phyloP scores from a whole-genome alignment of 331 rosid species.

The Acacia concinna region DNA sequence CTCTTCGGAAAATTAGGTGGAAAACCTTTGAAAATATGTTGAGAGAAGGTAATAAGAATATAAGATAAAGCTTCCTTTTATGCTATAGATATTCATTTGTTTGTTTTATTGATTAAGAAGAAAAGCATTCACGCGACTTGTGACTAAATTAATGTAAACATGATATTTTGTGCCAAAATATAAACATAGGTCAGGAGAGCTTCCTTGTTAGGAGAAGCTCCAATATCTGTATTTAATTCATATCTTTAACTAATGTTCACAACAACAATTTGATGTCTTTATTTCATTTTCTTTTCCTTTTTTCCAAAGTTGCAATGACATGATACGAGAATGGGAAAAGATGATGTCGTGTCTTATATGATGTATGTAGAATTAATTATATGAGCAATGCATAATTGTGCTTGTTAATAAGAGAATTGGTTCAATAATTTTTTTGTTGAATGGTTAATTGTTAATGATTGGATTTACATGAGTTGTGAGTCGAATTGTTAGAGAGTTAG shows the following conservation, averaged over 20 bases:
- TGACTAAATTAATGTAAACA: not conserved
- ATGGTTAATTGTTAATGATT: too few species aligned
- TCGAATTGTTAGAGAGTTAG: too few species aligned
- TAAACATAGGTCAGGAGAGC: not conserved
- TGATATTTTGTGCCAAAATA: not conserved
- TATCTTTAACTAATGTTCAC: not conserved
- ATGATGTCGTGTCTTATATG: too few species aligned
- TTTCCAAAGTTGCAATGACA: not conserved
- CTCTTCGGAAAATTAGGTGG: too few species aligned
- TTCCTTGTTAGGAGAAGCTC: not conserved
- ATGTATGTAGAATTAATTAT: too few species aligned
- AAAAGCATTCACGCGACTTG: not conserved
- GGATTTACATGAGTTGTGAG: too few species aligned
- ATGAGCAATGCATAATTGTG: too few species aligned
- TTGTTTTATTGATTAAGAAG: not conserved
- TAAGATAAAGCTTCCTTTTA: not conserved
- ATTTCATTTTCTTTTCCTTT: not conserved
- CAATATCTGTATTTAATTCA: not conserved
- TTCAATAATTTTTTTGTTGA: too few species aligned
- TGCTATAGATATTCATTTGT: not conserved
- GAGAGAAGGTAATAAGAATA: too few species aligned
- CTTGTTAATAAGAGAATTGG: too few species aligned
- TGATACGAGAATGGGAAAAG: conserved; percentile 32
- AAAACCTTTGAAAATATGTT: too few species aligned
- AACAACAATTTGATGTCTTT: not conserved